Conservation (phyloP, 192 early-diverging fungal species). For the Coemansia asiatica region DNA sequence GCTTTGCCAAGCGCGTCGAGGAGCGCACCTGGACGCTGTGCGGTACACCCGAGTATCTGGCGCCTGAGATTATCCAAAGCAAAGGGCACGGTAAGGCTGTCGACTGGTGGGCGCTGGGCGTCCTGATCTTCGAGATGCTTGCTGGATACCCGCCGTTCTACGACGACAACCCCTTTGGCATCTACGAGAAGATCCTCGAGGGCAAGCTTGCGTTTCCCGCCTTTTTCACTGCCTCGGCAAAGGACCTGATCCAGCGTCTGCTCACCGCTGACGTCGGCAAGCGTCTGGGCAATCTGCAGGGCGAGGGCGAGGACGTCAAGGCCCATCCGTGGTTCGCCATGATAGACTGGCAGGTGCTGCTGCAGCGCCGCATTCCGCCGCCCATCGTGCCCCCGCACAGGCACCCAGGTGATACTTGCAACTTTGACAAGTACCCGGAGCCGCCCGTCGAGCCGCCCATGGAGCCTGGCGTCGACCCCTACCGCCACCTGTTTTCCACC, state of each 20-base stretch:
- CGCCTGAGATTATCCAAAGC: slow-evolving; percentile 95
- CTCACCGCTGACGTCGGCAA: slow-evolving; percentile 89
- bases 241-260: slow-evolving; percentile 88
- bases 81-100: slow-evolving; percentile 97
- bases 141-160: slow-evolving; percentile 97
- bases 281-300: slow-evolving; percentile 91
- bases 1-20: slow-evolving; percentile 92
- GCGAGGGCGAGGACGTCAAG: slow-evolving; percentile 89
- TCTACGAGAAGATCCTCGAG: slow-evolving; percentile 97
- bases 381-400: slow-evolving; percentile 89
- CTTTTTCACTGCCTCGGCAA: slow-evolving; percentile 80
- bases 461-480: slow-evolving; percentile 70
- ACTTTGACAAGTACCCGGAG: slow-evolving; percentile 98
- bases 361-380: slow-evolving; percentile 71
- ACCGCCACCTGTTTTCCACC: slow-evolving; percentile 72
- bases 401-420: slow-evolving; percentile 91
- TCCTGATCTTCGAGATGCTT: slow-evolving; percentile 98
- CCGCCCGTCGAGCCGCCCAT: slow-evolving; percentile 62
- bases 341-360: slow-evolving; percentile 88
- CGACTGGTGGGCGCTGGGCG: slow-evolving; percentile 99
- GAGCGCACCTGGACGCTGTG: slow-evolving; percentile 96
- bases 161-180: slow-evolving; percentile 96
- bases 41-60: slow-evolving; percentile 96
- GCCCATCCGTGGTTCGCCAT: slow-evolving; percentile 91
- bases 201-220: slow-evolving; percentile 87